These are phyloP conservation scores for Fusarium algeriense DNA, from an alignment of 2,329 filamentous ascomycete genomes.

Conservation along the genomic window DNA sequence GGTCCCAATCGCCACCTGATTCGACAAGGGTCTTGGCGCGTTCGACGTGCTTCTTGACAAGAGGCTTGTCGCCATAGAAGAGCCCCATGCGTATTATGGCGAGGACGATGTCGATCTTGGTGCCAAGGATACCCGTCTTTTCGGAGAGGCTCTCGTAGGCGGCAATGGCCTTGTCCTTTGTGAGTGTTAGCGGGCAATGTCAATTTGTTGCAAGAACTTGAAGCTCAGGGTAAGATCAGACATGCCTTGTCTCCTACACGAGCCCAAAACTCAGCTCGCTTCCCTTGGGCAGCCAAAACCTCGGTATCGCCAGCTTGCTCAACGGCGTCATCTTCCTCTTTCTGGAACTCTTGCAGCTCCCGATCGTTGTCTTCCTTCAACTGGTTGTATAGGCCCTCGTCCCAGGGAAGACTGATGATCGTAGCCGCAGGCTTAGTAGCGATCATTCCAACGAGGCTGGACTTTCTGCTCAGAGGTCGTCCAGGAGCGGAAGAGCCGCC, in stretches of 20 bases:
- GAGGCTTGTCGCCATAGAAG: constrained; percentile 93
- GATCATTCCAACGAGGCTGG: constrained; percentile 79
- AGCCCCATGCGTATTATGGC: constrained; percentile 95
- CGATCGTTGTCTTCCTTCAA: constrained; percentile 82
- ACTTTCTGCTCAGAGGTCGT: constrained; percentile 75
- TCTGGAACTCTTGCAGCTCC: constrained; percentile 81
- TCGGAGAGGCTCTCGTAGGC: constrained; percentile 94
- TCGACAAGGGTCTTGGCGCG: constrained; percentile 91
- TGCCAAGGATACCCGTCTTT: constrained; percentile 96
- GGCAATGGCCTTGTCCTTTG: constrained; percentile 90
- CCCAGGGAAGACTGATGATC: constrained; percentile 84
- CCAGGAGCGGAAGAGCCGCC: constrained; percentile 61
- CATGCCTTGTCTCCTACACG: constrained; percentile 93
- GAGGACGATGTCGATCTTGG: constrained; percentile 96
- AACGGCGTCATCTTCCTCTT: constrained; percentile 91
- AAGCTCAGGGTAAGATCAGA: background rate
- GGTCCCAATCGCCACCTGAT: constrained; percentile 97
- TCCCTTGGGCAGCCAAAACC: constrained; percentile 90
- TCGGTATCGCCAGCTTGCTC: constrained; percentile 98
- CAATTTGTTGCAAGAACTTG: background rate
- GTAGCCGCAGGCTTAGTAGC: constrained; percentile 75
- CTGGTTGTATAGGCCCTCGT: constrained; percentile 86
- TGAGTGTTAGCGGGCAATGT: constrained; percentile 28
- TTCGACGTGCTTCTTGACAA: constrained; percentile 94
- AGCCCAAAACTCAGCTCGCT: constrained; percentile 96